Percentiles rank a stretch among this genome's conserved stretches.
Evolutionary conservation across 495 filamentous ascomycete species (phyloP).

Genomic region (Aspergillus sclerotioniger): DNA sequence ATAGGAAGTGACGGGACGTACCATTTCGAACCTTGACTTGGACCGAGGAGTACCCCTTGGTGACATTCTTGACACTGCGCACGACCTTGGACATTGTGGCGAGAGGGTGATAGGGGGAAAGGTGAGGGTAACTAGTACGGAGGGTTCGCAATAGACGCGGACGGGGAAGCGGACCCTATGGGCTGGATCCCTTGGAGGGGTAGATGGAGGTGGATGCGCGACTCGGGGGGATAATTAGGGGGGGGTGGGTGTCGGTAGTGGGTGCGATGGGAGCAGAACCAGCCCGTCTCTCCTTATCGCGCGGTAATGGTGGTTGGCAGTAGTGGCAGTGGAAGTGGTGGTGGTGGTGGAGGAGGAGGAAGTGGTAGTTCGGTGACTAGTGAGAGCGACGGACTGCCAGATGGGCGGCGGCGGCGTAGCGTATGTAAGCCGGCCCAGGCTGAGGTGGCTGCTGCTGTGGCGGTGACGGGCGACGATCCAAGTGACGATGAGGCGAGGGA

Average conservation of each 20-base stretch:
- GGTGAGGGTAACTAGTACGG: neutral
- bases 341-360: conserved; percentile 17
- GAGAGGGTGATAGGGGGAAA: conserved; percentile 13
- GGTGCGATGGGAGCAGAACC: conserved; percentile 15
- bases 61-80: conserved; percentile 98
- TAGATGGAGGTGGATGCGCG: conserved; percentile 6
- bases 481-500: neutral
- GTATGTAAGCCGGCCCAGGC: neutral
- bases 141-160: conserved; percentile 20
- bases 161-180: neutral
- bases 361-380: conserved; percentile 4
- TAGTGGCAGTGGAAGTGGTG: neutral
- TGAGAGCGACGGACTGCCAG: neutral
- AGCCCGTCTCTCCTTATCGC: conserved; percentile 16
- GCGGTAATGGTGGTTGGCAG: neutral
- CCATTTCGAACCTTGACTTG: conserved; percentile 99
- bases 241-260: conserved; percentile 18
- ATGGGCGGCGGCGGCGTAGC: too few relatives aligned
- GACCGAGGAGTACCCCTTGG: conserved; percentile 95
- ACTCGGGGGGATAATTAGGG: neutral
- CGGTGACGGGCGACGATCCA: neutral
- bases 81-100: conserved; percentile 91
- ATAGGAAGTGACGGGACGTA: conserved; percentile 41
- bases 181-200: conserved; percentile 7
- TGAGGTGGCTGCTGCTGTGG: neutral